Base-by-base conservation (phyloP, 1,284 basidiomycete species). In the Leccinum insolens region DNA sequence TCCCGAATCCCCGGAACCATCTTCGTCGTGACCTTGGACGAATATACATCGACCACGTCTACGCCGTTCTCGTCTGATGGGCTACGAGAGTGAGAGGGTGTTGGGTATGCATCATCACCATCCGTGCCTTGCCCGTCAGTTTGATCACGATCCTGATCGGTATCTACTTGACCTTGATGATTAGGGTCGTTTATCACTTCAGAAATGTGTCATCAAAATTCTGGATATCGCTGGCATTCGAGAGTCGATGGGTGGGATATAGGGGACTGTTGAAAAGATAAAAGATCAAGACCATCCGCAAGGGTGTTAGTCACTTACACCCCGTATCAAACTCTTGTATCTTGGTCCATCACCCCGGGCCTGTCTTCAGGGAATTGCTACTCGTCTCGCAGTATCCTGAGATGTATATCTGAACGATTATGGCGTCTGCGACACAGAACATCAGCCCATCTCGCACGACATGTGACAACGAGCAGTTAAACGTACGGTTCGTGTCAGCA, bases 181-280 rank as follows among this genome's bases (percentile, higher is more conserved):
- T 88, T 85, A 68, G 85, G 88, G 73, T 91, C 93, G 70, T 94
- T 90, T 71, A 94, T 87, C 67, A 93, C 89, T 49, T 95, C 66
- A 99, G 86, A 87, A 98, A 99, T 41, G 95, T 92, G 73, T 97
- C 95, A 78, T 99, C 97, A 79, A 99, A 99, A 81, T 99, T 98
- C 79, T 95, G 94, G 71, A 95, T 97, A 86, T 99, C 97, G 76
- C 91, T 91, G 72, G 96, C 95, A 79, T 98, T 95, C 61, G 89
- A 88, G 95, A 94, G 78, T 99, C 95, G 75, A 96, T 94, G 22
- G 94, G 91, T 22, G 97, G 96, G 74, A 96, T 95, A 85, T 98
- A 97, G n/a, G 97, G 97, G 75, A 97, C 95, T 94, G 70, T 15
- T 58, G 55, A 68, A 20, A 70, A 28, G 37, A 37, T 37, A 60